These are phyloP conservation scores for Suillus tomentosus DNA, from an alignment of 768 basidiomycete species.

Conservation along the genomic window DNA sequence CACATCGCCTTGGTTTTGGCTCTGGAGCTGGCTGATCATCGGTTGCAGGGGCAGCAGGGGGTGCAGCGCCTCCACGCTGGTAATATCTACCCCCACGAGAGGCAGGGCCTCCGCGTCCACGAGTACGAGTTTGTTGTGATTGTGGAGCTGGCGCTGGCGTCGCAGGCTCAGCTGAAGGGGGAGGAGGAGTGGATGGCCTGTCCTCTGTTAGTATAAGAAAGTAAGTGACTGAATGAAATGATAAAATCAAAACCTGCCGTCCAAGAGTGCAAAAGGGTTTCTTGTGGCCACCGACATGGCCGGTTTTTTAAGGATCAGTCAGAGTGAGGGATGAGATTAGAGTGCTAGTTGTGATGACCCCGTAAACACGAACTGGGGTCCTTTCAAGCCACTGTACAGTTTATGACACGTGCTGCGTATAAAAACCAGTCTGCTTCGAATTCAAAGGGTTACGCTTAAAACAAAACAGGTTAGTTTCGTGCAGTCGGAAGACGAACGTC, in stretches of 20 bases:
- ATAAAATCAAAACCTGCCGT: conserved; percentile 50
- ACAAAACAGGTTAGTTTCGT: conserved; percentile 53
- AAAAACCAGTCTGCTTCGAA: conserved; percentile 15
- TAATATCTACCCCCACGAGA: conserved; percentile 74
- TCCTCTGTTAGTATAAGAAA: conserved; percentile 43
- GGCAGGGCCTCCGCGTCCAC: conserved; percentile 56
- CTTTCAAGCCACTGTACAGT: conserved; percentile 49
- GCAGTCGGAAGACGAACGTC: not conserved
- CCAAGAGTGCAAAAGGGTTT: conserved; percentile 85
- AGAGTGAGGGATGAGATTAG: not conserved
- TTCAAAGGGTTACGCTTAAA: conserved; percentile 50
- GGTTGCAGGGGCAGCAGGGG: conserved; percentile 39
- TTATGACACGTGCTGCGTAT: conserved; percentile 26
- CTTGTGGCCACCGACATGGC: conserved; percentile 91
- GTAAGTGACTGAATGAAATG: conserved; percentile 2
- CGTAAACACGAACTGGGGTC: conserved; percentile 41
- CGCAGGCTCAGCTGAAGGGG: conserved; percentile 34
- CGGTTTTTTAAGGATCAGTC: conserved; percentile 41
- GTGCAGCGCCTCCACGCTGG: conserved; percentile 55
- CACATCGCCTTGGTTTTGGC: conserved; percentile 37
- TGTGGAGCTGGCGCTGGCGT: conserved; percentile 33
- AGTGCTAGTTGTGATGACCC: conserved; percentile 16
- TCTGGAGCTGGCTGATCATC: conserved; percentile 38
- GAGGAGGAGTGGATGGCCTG: conserved; percentile 37
- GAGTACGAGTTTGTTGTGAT: conserved; percentile 37